phyloP scores from a whole-genome alignment of 192 early-diverging fungal genomes.

The Podila minutissima region DNA sequence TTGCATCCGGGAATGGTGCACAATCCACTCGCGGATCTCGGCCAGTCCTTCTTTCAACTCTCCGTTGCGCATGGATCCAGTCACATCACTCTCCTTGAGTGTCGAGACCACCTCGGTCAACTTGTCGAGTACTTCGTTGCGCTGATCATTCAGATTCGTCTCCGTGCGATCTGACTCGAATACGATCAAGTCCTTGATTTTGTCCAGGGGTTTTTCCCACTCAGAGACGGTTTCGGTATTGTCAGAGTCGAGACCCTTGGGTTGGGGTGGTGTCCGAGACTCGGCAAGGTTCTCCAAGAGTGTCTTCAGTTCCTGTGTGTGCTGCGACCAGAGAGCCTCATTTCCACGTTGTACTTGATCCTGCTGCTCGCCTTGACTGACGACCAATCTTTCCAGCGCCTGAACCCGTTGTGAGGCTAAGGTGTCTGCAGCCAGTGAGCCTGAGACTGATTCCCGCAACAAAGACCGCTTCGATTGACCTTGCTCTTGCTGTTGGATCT shows the following conservation, averaged over 20 bases:
- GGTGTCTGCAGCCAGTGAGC: not conserved
- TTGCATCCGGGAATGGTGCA: conserved; percentile 32
- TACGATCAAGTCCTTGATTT: conserved; percentile 25
- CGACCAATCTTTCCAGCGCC: not conserved
- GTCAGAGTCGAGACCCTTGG: not conserved
- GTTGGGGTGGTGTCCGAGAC: not conserved
- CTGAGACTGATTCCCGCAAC: not conserved
- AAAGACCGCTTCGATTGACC: not conserved
- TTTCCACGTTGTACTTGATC: not conserved
- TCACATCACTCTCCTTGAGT: conserved; percentile 19
- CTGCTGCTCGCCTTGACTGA: not conserved
- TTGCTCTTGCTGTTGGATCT: not conserved
- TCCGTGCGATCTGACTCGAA: conserved; percentile 27
- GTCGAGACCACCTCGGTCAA: conserved; percentile 26
- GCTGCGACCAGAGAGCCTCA: not conserved
- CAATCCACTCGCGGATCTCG: conserved; percentile 46
- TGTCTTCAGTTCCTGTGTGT: not conserved
- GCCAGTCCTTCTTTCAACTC: conserved; percentile 21
- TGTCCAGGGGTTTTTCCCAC: conserved; percentile 7
- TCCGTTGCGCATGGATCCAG: not conserved
- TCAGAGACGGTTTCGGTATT: not conserved
- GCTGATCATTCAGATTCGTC: conserved; percentile 27
- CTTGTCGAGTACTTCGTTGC: conserved; percentile 40
- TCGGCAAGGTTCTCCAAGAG: not conserved
- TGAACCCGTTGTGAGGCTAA: not conserved